phyloP scores from a whole-genome alignment of 2,329 filamentous ascomycete genomes.

The Fusarium continuum region DNA sequence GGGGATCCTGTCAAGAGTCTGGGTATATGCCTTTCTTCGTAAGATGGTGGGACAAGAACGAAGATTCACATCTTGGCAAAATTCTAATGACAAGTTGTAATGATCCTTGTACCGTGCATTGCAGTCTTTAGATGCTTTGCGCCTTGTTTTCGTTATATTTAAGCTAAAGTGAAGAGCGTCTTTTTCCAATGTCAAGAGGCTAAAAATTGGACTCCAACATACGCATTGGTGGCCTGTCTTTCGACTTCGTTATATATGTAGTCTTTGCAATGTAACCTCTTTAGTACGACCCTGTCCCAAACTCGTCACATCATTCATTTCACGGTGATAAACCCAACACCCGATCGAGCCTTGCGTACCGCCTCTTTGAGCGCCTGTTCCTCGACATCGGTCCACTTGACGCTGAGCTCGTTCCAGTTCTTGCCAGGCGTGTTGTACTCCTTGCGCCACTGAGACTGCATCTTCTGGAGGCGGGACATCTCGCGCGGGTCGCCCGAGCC shows the following conservation, averaged over 20 bases:
- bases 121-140: slow-evolving; percentile 1
- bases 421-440: slow-evolving; percentile 71
- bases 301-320: slow-evolving; percentile 56
- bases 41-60: slow-evolving; percentile 1
- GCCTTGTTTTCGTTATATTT: too few species aligned
- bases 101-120: slow-evolving; percentile 26
- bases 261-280: background rate
- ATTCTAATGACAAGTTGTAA: slow-evolving; percentile 38
- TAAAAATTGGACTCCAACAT: too few species aligned
- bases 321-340: slow-evolving; percentile 71
- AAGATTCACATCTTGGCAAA: slow-evolving; percentile 9
- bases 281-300: background rate
- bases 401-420: slow-evolving; percentile 73
- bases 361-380: slow-evolving; percentile 69
- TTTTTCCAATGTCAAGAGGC: too few species aligned
- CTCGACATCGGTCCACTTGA: slow-evolving; percentile 74
- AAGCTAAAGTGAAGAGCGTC: too few species aligned
- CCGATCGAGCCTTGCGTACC: slow-evolving; percentile 65
- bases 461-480: slow-evolving; percentile 68
- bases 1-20: background rate
- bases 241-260: background rate
- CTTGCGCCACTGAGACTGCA: slow-evolving; percentile 68
- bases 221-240: background rate
- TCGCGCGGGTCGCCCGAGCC: slow-evolving; percentile 74
- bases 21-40: slow-evolving; percentile 8